phyloP scores from a whole-genome alignment of 148 eudicot genomes.

The Drosera capensis region DNA sequence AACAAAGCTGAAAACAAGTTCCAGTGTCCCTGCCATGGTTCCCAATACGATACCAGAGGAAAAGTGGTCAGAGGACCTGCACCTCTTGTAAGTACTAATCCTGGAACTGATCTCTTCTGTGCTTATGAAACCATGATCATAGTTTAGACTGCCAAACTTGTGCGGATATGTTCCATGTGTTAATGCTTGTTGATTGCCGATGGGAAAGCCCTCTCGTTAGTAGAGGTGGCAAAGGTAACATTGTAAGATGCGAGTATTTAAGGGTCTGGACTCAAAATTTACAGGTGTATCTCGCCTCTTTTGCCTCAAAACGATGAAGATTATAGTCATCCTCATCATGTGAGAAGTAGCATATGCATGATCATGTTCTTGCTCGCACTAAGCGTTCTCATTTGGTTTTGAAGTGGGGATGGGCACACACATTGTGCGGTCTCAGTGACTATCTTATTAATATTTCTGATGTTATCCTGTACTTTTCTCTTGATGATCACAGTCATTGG shows the following conservation, averaged over 20 bases:
- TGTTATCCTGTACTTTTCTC: neutral
- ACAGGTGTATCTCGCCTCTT: no score
- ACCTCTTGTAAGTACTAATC: constrained; percentile 70
- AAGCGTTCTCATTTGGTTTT: no score
- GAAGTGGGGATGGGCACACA: neutral
- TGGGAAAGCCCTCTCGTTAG: no score
- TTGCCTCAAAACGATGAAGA: no score
- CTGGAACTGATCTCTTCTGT: neutral
- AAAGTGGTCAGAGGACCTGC: constrained; percentile 90
- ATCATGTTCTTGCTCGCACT: no score
- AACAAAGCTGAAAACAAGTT: constrained; percentile 92
- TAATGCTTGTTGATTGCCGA: no score
- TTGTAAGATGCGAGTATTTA: no score
- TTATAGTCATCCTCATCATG: no score
- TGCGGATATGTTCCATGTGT: neutral
- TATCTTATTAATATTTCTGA: neutral
- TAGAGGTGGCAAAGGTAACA: no score
- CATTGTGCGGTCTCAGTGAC: neutral
- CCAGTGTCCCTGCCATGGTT: constrained; percentile 94
- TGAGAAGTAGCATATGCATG: no score
- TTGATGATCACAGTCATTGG: constrained; percentile 46
- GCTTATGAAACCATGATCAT: neutral
- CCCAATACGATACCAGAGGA: constrained; percentile 91
- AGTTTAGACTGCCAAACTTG: neutral
- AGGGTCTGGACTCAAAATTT: no score